Percentiles rank a stretch among this genome's conserved stretches.
Conservation (phyloP, 257 asterid species). For the Plantago major region DNA sequence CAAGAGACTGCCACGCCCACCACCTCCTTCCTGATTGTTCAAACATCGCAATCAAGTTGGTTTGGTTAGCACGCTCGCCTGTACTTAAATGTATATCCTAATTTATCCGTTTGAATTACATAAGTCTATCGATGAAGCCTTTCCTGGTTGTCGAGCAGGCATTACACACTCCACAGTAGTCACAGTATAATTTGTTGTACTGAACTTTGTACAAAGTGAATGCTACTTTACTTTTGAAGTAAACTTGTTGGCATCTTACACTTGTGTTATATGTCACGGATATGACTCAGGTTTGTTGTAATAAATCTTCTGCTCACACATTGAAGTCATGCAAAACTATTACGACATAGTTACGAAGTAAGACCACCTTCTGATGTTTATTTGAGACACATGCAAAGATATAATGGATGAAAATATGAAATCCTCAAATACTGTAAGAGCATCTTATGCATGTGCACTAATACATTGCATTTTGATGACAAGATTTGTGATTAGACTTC, state of each 20-base stretch:
- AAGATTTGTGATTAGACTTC: neutral
- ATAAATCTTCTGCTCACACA: neutral
- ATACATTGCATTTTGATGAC: neutral
- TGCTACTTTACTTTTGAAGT: too few relatives aligned
- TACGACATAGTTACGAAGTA: too few relatives aligned
- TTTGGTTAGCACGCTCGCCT: slow-evolving; percentile 28
- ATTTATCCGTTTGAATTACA: slow-evolving; percentile 6
- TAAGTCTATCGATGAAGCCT: slow-evolving; percentile 1
- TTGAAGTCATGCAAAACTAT: neutral
- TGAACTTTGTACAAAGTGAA: neutral
- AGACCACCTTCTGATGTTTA: too few relatives aligned
- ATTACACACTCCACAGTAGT: slow-evolving; percentile 1
- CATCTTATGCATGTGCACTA: too few relatives aligned
- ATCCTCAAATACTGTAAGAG: too few relatives aligned
- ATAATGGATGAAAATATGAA: too few relatives aligned
- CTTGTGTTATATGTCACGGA: neutral
- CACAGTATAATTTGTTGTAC: neutral
- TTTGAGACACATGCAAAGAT: too few relatives aligned
- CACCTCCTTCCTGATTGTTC: slow-evolving; percentile 44
- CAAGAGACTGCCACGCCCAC: slow-evolving; percentile 50
- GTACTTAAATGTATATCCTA: slow-evolving; percentile 42
- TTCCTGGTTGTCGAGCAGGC: slow-evolving; percentile 15
- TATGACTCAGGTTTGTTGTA: neutral
- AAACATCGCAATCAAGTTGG: slow-evolving; percentile 6
- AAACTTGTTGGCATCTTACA: neutral